These are phyloP conservation scores for Xylogone sp. DNA, from an alignment of 2,329 filamentous ascomycete species.

Conservation along the genomic window DNA sequence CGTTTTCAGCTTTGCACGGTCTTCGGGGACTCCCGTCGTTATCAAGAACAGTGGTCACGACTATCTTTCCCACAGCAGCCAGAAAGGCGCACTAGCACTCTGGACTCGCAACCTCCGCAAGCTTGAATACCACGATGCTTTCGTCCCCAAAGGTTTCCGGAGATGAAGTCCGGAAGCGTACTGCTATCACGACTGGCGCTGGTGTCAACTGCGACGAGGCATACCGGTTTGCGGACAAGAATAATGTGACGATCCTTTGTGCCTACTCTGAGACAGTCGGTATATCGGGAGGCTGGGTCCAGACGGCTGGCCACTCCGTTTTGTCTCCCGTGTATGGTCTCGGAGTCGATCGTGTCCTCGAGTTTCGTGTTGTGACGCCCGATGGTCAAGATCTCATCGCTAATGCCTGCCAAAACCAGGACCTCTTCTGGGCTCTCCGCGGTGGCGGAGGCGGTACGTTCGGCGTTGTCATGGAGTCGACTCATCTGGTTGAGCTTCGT, in stretches of 20 bases:
- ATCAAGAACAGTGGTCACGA: constrained; percentile 22
- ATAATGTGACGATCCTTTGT: constrained; percentile 22
- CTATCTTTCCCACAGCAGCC: constrained; percentile 19
- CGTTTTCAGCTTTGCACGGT: constrained; percentile 37
- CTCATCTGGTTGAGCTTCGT: constrained; percentile 11
- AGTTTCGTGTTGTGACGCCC: constrained; percentile 44
- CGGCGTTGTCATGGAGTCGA: constrained; percentile 33
- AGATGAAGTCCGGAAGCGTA: constrained; percentile 9
- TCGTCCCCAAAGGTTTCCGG: constrained; percentile 10
- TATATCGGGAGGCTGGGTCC: constrained; percentile 41
- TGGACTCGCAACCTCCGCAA: constrained; percentile 13
- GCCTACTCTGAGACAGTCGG: constrained; percentile 40
- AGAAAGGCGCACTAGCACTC: constrained; percentile 11
- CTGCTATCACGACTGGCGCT: constrained; percentile 19
- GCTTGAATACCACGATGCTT: constrained; percentile 4
- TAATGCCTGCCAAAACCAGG: constrained; percentile 34
- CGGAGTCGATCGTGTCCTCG: constrained; percentile 45
- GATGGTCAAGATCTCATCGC: constrained; percentile 40
- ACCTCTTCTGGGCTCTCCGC: too few species aligned
- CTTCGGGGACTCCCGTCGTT: constrained; percentile 36
- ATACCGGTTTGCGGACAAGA: constrained; percentile 21
- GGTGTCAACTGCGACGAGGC: constrained; percentile 20
- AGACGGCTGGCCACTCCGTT: constrained; percentile 52
- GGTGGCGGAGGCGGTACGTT: constrained; percentile 41
- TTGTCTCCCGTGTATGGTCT: constrained; percentile 46